A percentile compares a stretch with the other conserved stretches of the same genome.
These are phyloP conservation scores for Aspergillus conjunctus DNA, from an alignment of 495 filamentous ascomycete species.

Conservation along the genomic window DNA sequence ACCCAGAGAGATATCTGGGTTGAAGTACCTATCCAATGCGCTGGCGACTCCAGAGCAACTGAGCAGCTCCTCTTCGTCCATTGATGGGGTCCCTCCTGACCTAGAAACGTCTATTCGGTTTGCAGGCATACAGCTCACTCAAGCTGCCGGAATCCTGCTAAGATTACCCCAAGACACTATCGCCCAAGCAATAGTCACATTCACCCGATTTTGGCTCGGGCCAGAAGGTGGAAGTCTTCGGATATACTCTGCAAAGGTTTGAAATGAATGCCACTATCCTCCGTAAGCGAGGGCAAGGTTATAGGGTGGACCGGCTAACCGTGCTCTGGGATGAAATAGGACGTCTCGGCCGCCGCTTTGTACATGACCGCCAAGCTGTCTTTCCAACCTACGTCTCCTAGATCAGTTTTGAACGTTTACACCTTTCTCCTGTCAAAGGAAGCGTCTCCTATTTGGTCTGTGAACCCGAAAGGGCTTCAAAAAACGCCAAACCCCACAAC, in stretches of 20 bases:
- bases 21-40: conserved; percentile 74
- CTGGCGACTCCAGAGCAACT: conserved; percentile 85
- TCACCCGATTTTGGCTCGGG: conserved; percentile 84
- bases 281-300: not conserved
- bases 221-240: conserved; percentile 63
- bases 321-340: conserved; percentile 44
- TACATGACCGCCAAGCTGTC: conserved; percentile 87
- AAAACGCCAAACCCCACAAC: conserved; percentile 51
- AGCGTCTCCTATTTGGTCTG: conserved; percentile 60
- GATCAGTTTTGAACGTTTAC: conserved; percentile 82
- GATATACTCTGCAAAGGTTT: conserved; percentile 58
- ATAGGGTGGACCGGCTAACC: conserved; percentile 7
- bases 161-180: conserved; percentile 86
- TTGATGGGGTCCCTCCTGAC: conserved; percentile 72
- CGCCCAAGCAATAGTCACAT: conserved; percentile 83
- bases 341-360: conserved; percentile 77
- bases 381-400: conserved; percentile 69
- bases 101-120: conserved; percentile 68
- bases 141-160: conserved; percentile 83
- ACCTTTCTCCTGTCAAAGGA: conserved; percentile 71
- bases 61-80: conserved; percentile 63
- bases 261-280: not conserved
- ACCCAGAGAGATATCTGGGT: conserved; percentile 26
- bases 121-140: conserved; percentile 71
- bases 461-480: conserved; percentile 35